These are phyloP conservation scores for Leptographium flavum DNA, from an alignment of 2,329 filamentous ascomycete species.

Conservation along the genomic window DNA sequence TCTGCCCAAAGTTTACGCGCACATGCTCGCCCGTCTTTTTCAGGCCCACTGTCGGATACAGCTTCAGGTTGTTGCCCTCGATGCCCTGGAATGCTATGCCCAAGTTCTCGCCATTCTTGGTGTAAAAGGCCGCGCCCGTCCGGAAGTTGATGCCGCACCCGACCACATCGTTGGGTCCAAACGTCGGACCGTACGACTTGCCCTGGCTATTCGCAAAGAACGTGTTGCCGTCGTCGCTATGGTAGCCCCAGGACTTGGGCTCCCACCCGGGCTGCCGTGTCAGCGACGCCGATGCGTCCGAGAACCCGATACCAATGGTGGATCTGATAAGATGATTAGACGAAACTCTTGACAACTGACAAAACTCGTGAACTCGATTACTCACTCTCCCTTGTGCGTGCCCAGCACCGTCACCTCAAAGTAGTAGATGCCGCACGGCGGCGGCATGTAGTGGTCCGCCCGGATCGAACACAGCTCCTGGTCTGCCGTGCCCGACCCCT, in stretches of 20 bases:
- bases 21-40: slow-evolving; percentile 50
- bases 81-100: slow-evolving; percentile 56
- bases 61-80: slow-evolving; percentile 31
- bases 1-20: slow-evolving; percentile 52
- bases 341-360: too few species aligned
- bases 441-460: slow-evolving; percentile 74
- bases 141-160: slow-evolving; percentile 55
- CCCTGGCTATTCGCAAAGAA: slow-evolving; percentile 43
- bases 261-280: slow-evolving; percentile 52
- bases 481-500: slow-evolving; percentile 35
- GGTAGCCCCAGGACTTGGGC: slow-evolving; percentile 53
- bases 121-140: slow-evolving; percentile 52
- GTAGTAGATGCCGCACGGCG: slow-evolving; percentile 88
- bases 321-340: too few species aligned
- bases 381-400: slow-evolving; percentile 41
- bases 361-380: too few species aligned
- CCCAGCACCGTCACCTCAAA: slow-evolving; percentile 53
- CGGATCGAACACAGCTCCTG: slow-evolving; percentile 73
- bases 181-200: slow-evolving; percentile 41
- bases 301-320: slow-evolving; percentile 50
- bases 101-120: slow-evolving; percentile 45
- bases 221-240: slow-evolving; percentile 51
- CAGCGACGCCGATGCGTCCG: slow-evolving; percentile 35
- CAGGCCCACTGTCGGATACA: slow-evolving; percentile 55
- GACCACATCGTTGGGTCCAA: slow-evolving; percentile 41